A percentile compares a stretch with the other conserved stretches of the same genome.
These are phyloP conservation scores for Hypoxylon crocopeplum DNA, from an alignment of 495 filamentous ascomycete species.

Conservation along the genomic window DNA sequence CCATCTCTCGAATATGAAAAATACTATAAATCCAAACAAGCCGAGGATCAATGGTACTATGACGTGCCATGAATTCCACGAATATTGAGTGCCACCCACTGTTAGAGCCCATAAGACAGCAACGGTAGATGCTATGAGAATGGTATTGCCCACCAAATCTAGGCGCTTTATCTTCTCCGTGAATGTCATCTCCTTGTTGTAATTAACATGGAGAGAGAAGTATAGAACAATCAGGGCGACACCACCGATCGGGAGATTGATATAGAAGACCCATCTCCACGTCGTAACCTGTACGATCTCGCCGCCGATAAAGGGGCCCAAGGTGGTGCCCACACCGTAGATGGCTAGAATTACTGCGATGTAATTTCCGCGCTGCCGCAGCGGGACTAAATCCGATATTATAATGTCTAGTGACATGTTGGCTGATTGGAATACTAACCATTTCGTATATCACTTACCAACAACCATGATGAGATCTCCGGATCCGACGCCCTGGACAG, in stretches of 20 bases:
- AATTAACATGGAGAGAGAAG: slow-evolving; percentile 37
- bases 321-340: slow-evolving; percentile 67
- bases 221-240: slow-evolving; percentile 25
- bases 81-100: slow-evolving; percentile 17
- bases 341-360: slow-evolving; percentile 58
- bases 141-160: slow-evolving; percentile 41
- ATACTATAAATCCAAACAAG: slow-evolving; percentile 30
- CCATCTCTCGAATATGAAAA: slow-evolving; percentile 28
- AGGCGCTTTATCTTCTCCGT: slow-evolving; percentile 23
- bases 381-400: slow-evolving; percentile 75
- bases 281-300: slow-evolving; percentile 59
- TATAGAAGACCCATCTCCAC: slow-evolving; percentile 49
- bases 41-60: slow-evolving; percentile 41
- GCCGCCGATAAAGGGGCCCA: slow-evolving; percentile 76
- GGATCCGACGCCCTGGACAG: slow-evolving; percentile 76
- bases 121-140: slow-evolving; percentile 36
- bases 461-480: slow-evolving; percentile 74
- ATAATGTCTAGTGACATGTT: slow-evolving; percentile 64
- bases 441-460: not conserved
- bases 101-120: slow-evolving; percentile 41
- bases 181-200: slow-evolving; percentile 17
- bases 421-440: no score
- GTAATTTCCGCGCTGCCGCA: slow-evolving; percentile 64
- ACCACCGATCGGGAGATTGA: slow-evolving; percentile 44
- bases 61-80: slow-evolving; percentile 40